Percentiles rank a stretch among this genome's conserved stretches.
phyloP scores from a whole-genome alignment of 768 basidiomycete genomes.

The Tephrocybe sp. region DNA sequence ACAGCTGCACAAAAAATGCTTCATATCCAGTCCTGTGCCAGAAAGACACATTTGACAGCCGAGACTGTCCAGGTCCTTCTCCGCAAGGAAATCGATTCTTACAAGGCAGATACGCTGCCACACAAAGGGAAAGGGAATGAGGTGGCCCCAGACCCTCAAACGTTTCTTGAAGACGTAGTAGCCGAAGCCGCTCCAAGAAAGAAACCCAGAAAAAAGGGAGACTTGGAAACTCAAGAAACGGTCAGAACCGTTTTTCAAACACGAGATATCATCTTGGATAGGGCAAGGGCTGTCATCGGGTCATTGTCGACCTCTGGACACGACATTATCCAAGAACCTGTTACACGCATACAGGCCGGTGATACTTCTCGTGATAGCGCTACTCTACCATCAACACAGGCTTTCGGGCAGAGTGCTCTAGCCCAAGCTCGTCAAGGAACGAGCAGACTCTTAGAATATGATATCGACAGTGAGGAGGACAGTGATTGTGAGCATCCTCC shows the following conservation, averaged over 20 bases:
- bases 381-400: conserved; percentile 30
- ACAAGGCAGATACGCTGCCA: conserved; percentile 15
- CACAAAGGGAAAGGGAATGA: conserved; percentile 22
- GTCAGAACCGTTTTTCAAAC: conserved; percentile 48
- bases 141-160: conserved; percentile 25
- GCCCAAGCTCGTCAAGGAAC: conserved; percentile 20
- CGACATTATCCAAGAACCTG: conserved; percentile 6
- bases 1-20: conserved; percentile 57
- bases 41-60: conserved; percentile 51
- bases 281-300: conserved; percentile 35
- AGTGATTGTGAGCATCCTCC: conserved; percentile 16
- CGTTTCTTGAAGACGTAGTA: conserved; percentile 58
- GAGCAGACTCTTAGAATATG: conserved; percentile 9
- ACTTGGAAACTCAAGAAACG: conserved; percentile 35
- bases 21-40: conserved; percentile 71
- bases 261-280: conserved; percentile 40
- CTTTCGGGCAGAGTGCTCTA: conserved; percentile 40
- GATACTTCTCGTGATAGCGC: neutral
- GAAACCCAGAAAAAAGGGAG: conserved; percentile 47
- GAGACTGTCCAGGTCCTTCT: conserved; percentile 58
- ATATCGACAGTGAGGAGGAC: conserved; percentile 9
- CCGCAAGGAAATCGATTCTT: conserved; percentile 41
- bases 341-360: conserved; percentile 15
- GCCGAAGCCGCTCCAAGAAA: conserved; percentile 46
- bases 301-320: conserved; percentile 8